Evolutionary conservation across 139 green algal species (phyloP).

Genomic region (Dunaliella sp.): DNA sequence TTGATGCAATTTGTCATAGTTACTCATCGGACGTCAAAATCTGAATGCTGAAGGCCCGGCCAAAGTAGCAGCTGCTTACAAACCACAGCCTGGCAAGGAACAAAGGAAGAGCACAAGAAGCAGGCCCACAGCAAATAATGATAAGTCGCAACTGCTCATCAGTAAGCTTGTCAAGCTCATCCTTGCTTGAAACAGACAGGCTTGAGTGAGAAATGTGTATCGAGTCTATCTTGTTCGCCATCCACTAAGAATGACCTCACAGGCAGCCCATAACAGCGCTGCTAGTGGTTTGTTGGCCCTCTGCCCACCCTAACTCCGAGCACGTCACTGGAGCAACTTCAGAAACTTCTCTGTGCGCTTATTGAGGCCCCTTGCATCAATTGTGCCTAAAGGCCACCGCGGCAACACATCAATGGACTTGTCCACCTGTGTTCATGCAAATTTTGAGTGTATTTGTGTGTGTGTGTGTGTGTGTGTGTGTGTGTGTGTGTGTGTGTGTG

Average conservation of each 20-base stretch:
- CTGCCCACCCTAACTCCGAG: no score
- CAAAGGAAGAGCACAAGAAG: no score
- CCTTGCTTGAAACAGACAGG: no score
- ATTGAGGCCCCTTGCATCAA: constrained; percentile 32
- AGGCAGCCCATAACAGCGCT: not conserved
- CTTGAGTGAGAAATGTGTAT: not conserved
- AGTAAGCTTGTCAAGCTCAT: no score
- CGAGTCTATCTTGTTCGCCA: not conserved
- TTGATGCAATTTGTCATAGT: not conserved
- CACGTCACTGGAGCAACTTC: constrained; percentile 9
- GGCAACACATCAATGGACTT: constrained; percentile 41
- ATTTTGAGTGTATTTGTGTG: no score
- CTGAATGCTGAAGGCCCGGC: no score
- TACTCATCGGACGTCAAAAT: not conserved
- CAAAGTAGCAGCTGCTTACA: no score
- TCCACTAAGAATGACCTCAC: not conserved
- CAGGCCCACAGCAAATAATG: no score
- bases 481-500: no score
- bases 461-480: no score
- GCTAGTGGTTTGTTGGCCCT: not conserved
- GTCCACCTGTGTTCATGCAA: constrained; percentile 20
- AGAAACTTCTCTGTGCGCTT: not conserved
- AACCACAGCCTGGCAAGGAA: no score
- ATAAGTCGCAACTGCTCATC: no score
- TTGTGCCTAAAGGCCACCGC: constrained; percentile 49